Conservation (phyloP, 1,284 basidiomycete species). For the Cutaneotrichosporon spelunceum region DNA sequence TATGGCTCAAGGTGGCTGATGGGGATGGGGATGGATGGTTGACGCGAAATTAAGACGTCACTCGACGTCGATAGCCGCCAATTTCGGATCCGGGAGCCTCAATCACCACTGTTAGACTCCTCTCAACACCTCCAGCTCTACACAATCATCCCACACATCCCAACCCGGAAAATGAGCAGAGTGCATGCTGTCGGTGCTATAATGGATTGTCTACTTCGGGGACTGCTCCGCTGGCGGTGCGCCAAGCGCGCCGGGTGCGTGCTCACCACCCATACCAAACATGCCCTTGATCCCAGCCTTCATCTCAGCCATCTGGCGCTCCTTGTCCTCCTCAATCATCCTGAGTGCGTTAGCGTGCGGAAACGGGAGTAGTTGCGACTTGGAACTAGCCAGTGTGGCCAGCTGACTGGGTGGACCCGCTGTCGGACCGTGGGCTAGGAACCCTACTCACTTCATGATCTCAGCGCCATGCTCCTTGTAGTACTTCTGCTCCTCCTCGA, state of each 20-base stretch:
- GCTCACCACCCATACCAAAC: constrained; percentile 38
- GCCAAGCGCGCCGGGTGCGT: constrained; percentile 26
- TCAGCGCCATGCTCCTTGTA: constrained; percentile 75
- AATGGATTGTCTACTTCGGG: constrained; percentile 5
- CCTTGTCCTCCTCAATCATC: constrained; percentile 65
- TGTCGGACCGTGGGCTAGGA: neutral
- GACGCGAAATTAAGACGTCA: constrained; percentile 1
- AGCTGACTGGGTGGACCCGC: neutral
- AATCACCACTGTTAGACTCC: neutral
- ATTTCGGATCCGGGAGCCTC: constrained; percentile 11
- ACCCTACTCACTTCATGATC: constrained; percentile 66
- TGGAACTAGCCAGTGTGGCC: neutral
- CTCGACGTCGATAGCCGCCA: constrained; percentile 4
- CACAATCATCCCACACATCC: neutral
- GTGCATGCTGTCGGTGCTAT: constrained; percentile 9
- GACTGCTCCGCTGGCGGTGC: neutral
- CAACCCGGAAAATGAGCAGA: constrained; percentile 4
- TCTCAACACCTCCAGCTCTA: neutral
- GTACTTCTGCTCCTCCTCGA: constrained; percentile 84
- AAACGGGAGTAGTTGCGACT: neutral
- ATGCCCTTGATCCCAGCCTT: constrained; percentile 56
- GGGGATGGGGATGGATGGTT: neutral
- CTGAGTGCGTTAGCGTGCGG: constrained; percentile 28
- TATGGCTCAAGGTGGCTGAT: neutral
- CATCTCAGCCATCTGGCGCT: constrained; percentile 64